Evolutionary conservation across 2,329 filamentous ascomycete genomes (phyloP), one percentile per base, ranked within the genome.

Genomic region (Colletotrichum neosansevieriae): DNA sequence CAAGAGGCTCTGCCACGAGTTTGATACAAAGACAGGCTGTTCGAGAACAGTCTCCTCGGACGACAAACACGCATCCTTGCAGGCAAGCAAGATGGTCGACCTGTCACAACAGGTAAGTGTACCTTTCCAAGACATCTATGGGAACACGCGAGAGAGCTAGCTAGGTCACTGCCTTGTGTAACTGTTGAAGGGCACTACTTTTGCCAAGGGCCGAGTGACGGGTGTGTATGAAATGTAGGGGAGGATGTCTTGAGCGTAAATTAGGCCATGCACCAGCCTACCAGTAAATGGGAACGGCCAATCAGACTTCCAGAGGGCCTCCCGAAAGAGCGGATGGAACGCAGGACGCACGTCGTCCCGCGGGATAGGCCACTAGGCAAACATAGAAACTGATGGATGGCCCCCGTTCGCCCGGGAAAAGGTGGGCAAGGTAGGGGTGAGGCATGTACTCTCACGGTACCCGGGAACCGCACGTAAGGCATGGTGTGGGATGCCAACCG

Each of bases 231-330:
- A 42, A 21, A 34, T 15, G 21, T 7, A 32, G 36, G 47, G 34
- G 24, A 21, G 36, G 47, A 40, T 45, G 58, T 36, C 47, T 53
- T 42, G 17, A 42, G 36, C 11, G 29, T 57, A 54, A 29, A 44
- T 61, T 40, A 51, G 58, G 34, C 62, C 42, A 44, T 62, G 50
- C 59, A 38, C 34, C 42, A 56, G 54, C 40, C 54, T 66, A 44
- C 66, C 66, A 66, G 44, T 11, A 66, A 59, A 19, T 49, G 45
- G 66, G 66, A 24, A 69, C 56, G 42, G 42, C 66, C 61, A 69
- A 69, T 53, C 47, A 59, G 34, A 38, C 32, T 34, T 13, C 32
- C 19, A 34, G 12, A 11, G 19, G 38, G 49, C 32, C 38, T 64
- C 54, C 61, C 54, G 50, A 56, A 36, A 21, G 17, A 32, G 54